phyloP scores from a whole-genome alignment of 2,329 filamentous ascomycete species.

The Tolypocladium capitatum region DNA sequence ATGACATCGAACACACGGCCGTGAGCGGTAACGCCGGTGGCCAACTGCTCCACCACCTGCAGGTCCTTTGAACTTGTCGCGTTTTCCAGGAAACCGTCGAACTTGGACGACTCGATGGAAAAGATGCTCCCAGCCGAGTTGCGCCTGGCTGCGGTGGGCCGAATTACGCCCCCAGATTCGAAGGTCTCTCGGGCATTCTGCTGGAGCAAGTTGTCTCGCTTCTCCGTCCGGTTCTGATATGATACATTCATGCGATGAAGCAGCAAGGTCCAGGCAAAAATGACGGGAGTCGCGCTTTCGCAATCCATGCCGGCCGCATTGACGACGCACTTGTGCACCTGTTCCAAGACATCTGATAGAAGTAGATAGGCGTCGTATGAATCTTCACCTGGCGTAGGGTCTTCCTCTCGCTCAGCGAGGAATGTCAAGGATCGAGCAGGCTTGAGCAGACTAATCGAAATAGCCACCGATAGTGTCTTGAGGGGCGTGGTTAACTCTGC shows the following conservation, averaged over 20 bases:
- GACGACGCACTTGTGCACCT: slow-evolving; percentile 60
- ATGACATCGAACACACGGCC: slow-evolving; percentile 42
- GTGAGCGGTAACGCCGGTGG: slow-evolving; percentile 32
- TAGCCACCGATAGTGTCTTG: slow-evolving; percentile 54
- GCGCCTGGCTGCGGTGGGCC: slow-evolving; percentile 30
- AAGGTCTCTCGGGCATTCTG: slow-evolving; percentile 46
- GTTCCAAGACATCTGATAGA: slow-evolving; percentile 54
- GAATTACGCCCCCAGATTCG: slow-evolving; percentile 30
- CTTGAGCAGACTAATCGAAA: slow-evolving; percentile 62
- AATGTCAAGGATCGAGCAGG: slow-evolving; percentile 39
- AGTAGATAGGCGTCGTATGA: slow-evolving; percentile 48
- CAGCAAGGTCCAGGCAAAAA: slow-evolving; percentile 72
- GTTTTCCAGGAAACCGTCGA: slow-evolving; percentile 43
- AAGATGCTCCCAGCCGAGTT: slow-evolving; percentile 50
- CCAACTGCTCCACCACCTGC: slow-evolving; percentile 36
- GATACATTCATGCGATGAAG: slow-evolving; percentile 54
- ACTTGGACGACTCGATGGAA: slow-evolving; percentile 46
- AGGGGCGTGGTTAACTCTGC: slow-evolving; percentile 46
- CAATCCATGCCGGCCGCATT: slow-evolving; percentile 41
- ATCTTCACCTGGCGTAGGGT: slow-evolving; percentile 20
- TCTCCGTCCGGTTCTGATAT: slow-evolving; percentile 48
- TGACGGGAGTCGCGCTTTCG: slow-evolving; percentile 55
- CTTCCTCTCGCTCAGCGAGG: slow-evolving; percentile 24
- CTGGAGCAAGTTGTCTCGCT: slow-evolving; percentile 42
- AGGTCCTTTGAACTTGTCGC: slow-evolving; percentile 37